Conservation (phyloP, 176 grass and related monocot species). For the Lolium perenne region DNA sequence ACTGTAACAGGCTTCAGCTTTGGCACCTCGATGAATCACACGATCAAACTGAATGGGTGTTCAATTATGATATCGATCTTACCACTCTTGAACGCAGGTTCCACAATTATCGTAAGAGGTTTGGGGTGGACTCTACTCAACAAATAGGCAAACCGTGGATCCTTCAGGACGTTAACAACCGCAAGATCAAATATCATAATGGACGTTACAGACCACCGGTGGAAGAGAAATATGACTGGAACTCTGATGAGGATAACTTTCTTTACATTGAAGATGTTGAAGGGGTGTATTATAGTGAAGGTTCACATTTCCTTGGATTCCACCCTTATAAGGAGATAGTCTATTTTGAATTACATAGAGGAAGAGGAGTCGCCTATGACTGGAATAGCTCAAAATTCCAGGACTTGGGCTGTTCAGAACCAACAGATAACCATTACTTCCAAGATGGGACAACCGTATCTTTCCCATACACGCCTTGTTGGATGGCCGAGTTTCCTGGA, state of each 20-base stretch:
- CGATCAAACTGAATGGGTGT: not conserved
- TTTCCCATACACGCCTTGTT: constrained; percentile 37
- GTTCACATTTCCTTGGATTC: not conserved
- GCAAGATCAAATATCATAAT: no score
- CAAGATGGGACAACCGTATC: not conserved
- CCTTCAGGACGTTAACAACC: no score
- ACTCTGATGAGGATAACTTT: constrained; percentile 16
- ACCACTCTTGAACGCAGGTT: not conserved
- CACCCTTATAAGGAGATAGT: constrained; percentile 23
- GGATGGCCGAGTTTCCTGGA: constrained; percentile 2
- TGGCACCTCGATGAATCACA: not conserved
- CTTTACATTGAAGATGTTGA: not conserved
- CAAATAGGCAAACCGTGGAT: no score
- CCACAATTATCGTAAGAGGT: no score
- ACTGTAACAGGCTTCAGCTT: not conserved
- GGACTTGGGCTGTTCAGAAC: not conserved
- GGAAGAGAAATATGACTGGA: not conserved
- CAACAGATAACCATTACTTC: not conserved
- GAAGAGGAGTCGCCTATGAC: not conserved
- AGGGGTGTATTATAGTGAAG: no score
- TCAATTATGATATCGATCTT: not conserved
- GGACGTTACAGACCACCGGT: not conserved
- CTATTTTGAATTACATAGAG: not conserved
- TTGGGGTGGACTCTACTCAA: no score
- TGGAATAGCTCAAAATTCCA: constrained; percentile 17